Evolutionary conservation across 2,329 filamentous ascomycete genomes (phyloP), one percentile per base, ranked within the genome.

Genomic region (Allantophomopsis cytisporea): DNA sequence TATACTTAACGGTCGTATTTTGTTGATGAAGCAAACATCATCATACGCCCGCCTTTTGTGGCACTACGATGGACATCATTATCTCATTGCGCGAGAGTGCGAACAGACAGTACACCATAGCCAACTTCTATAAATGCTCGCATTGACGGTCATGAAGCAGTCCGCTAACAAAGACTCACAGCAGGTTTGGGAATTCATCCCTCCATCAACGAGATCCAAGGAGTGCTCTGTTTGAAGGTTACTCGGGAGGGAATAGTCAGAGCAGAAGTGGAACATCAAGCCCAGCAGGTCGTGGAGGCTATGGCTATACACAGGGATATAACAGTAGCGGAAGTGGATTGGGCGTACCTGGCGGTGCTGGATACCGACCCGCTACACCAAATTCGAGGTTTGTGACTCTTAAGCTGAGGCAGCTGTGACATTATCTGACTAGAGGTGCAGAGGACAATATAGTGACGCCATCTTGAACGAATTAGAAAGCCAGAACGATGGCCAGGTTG

Each of bases 391-490:
- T 60, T 41, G 66, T 60, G 10, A 5, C 4, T 15, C 21, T 8
- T 4, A 13, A 13, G 13, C 15, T 7, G 10, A 16, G n/a, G 21
- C 8, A 30, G 5, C 12, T 34, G 31, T 14, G 15, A 3, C 12
- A 12, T n/a, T 14, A 34, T 34, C 23, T 28, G 23, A 28, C 11
- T 30, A 31, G 2, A 14, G 20, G 36, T 41, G 47, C 48, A 85
- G 81, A 56, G 89, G 89, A 12, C 88, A 95, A 59, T 96, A 96
- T 60, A 89, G 82, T 56, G 82, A 93, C 53, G 83, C 88, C 15
- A 86, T 94, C 36, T 71, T 98, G 39, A 86, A 85, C 57, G 87
- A 94, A 63, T 71, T 98, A 44, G 91, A 98, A 66, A 89, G 83
- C 54, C 91, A 98, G 64, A 96, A 96, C 56, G 88, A 95, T 50